Percentiles rank a stretch among this genome's conserved stretches.
Evolutionary conservation across 257 asterid genomes (phyloP).

Genomic region (Coffea eugenioides): DNA sequence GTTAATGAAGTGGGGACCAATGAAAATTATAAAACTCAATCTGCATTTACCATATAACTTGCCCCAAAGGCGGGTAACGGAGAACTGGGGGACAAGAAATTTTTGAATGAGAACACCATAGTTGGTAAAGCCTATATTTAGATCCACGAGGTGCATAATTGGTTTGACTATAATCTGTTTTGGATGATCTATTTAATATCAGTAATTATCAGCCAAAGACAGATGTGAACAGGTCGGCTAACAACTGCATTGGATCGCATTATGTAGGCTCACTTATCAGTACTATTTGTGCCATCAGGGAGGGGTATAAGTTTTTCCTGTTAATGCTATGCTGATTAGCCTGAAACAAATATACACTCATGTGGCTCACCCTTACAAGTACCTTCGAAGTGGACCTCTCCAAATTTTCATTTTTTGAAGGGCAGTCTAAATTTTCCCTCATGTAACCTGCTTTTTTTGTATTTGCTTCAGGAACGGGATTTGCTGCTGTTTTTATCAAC

Average conservation of each 20-base stretch:
- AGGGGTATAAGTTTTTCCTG: background rate
- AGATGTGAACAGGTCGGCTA: background rate
- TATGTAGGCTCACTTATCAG: background rate
- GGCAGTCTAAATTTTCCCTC: background rate
- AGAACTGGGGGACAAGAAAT: background rate
- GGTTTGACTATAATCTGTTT: background rate
- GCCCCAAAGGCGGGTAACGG: background rate
- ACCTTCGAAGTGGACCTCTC: background rate
- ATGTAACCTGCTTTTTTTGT: background rate
- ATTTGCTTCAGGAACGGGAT: conserved; percentile 68
- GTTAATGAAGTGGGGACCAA: background rate
- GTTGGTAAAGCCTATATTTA: background rate
- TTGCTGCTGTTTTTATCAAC: conserved; percentile 96
- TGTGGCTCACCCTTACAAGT: background rate
- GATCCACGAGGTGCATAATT: background rate
- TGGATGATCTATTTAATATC: background rate
- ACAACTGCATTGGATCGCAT: too few relatives aligned
- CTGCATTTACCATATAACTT: background rate
- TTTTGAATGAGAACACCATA: background rate
- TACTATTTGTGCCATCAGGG: background rate
- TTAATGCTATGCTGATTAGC: background rate
- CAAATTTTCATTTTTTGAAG: background rate
- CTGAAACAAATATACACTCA: background rate
- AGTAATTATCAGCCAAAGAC: background rate
- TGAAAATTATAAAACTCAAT: background rate